Base-by-base conservation (phyloP, 2,329 filamentous ascomycete species). In the Onygena corvina region DNA sequence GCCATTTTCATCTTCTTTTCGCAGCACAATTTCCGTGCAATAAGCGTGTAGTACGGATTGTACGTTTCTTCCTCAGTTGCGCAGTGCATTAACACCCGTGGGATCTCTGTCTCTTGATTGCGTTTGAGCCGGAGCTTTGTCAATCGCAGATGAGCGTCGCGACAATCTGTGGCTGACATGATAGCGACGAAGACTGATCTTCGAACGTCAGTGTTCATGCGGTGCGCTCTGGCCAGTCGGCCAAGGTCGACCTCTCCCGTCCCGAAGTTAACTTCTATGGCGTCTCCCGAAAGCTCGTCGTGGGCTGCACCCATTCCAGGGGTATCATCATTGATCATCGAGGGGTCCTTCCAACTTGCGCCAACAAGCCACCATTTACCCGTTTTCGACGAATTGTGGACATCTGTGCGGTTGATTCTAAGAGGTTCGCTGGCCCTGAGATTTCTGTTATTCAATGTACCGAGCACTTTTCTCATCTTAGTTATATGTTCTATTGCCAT, bases 281-380 rank as follows among this genome's bases (percentile, higher is more conserved):
- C 53, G 46, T 53, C 51, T 27, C 46, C 31, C 3, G 51, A 35
- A 31, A 53, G 23, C 36, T 27, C 27, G 36, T 55, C 38, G 2
- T 30, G 34, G 44, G 60, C 58, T 21, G 52, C 53, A 30, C 57
- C 55, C 45, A 58, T 62, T 3, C 58, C 60, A 36, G 69, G 63
- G 14, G 4, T 29, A 2, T 34, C 18, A 16, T 47, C 46, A 12
- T 47, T 23, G 6, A 16, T 18, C 21, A 27, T 25, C 4, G 27
- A 47, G 11, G 30, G n/a, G 50, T 70, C 66, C 34, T 71, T 72
- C 79, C 90, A 95, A 65, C 88, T 94, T n/a, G 92, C 90, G 47
- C 92, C 92, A 3, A 96, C 86, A 16, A 96, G 78, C 92, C 92
- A 98, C 92, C 92, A 98, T 70, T 94, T 95, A 0, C 92, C 92